A percentile compares a stretch with the other conserved stretches of the same genome.
Conservation (phyloP, 257 asterid genomes). For the Ilex aquifolium region DNA sequence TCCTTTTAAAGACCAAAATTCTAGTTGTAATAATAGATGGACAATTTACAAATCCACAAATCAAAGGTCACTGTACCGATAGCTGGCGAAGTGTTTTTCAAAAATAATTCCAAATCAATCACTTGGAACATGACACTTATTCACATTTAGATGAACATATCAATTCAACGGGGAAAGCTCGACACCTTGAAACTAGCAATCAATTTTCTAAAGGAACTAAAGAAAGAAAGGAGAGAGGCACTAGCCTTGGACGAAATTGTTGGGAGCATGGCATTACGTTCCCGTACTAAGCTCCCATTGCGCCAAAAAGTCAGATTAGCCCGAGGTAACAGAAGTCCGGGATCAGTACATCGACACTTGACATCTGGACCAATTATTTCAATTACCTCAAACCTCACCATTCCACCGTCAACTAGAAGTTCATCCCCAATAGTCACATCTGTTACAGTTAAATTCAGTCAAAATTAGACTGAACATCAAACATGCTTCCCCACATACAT, state of each 20-base stretch:
- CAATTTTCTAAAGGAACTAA: conserved; percentile 8
- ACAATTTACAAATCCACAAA: no score
- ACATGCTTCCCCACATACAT: not conserved
- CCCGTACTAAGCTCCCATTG: conserved; percentile 88
- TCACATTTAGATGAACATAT: no score
- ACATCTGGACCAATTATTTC: conserved; percentile 99
- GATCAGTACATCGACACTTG: conserved; percentile 88
- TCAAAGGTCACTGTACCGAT: no score
- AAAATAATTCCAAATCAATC: no score
- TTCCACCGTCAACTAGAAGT: conserved; percentile 96
- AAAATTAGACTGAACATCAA: conserved; percentile 11
- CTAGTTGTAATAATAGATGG: no score
- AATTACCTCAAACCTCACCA: conserved; percentile 97
- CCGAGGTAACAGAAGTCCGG: conserved; percentile 91
- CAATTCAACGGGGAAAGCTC: no score
- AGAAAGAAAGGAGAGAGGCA: conserved; percentile 8
- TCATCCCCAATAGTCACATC: conserved; percentile 93
- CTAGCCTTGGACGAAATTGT: conserved; percentile 89
- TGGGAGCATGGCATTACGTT: conserved; percentile 98
- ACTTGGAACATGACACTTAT: no score
- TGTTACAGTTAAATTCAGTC: conserved; percentile 22
- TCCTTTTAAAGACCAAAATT: no score
- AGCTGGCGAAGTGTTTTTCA: no score
- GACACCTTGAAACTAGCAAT: no score
- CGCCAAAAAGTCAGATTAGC: conserved; percentile 99